Percentiles rank a stretch among this genome's conserved stretches.
phyloP scores from a whole-genome alignment of 495 filamentous ascomycete species.

The Aspergillus kassunensis region DNA sequence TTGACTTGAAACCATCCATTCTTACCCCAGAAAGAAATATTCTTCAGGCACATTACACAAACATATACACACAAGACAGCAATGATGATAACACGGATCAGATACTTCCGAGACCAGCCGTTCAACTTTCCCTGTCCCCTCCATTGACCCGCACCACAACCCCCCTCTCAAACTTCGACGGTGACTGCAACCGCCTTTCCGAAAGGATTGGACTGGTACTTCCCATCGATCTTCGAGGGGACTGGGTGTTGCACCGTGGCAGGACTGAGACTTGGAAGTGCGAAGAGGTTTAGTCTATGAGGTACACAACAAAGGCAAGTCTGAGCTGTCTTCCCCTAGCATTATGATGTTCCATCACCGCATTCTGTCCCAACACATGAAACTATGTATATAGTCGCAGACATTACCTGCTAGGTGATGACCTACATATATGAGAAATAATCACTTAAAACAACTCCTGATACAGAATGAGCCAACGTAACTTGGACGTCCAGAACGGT shows the following conservation, averaged over 20 bases:
- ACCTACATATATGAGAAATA: too few species aligned
- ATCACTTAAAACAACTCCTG: too few species aligned
- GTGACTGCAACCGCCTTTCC: conserved; percentile 27
- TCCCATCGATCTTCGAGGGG: neutral
- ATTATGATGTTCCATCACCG: too few species aligned
- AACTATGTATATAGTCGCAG: neutral
- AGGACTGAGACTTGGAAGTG: neutral
- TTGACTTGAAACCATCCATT: conserved; percentile 26
- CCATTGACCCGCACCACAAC: neutral
- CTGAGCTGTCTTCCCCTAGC: conserved; percentile 42
- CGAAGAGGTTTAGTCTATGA: conserved; percentile 23
- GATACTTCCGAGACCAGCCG: conserved; percentile 49
- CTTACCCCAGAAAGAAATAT: neutral
- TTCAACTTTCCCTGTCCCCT: conserved; percentile 5
- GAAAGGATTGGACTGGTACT: conserved; percentile 7
- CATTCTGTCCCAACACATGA: too few species aligned
- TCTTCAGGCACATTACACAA: neutral
- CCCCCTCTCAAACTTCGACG: neutral
- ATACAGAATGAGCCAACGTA: conserved; percentile 51
- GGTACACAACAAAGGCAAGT: conserved; percentile 47
- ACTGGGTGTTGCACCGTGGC: neutral
- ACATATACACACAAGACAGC: conserved; percentile 15
- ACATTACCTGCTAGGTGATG: too few species aligned
- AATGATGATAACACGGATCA: conserved; percentile 49
- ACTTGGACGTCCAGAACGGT: too few species aligned